Percentiles rank a stretch among this genome's conserved stretches.
Evolutionary conservation across 2,329 filamentous ascomycete genomes (phyloP).

Genomic region (Cladosporium sp.): DNA sequence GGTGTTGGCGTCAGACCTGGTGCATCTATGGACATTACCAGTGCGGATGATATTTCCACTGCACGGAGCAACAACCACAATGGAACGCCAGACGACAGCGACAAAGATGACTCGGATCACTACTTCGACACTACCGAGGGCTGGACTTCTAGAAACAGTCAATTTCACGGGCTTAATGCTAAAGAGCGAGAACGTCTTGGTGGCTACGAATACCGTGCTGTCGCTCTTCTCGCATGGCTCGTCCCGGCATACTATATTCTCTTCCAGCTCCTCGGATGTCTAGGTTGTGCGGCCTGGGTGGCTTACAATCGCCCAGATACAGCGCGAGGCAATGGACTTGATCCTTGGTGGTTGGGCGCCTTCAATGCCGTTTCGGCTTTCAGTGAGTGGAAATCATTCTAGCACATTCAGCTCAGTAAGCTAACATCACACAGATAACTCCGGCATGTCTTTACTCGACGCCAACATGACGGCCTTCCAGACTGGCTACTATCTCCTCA

Average conservation of each 20-base stretch:
- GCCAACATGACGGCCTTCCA: constrained; percentile 66
- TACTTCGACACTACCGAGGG: constrained; percentile 27
- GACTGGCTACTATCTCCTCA: constrained; percentile 46
- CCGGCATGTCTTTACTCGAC: constrained; percentile 69
- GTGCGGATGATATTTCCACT: background rate
- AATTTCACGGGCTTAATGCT: constrained; percentile 56
- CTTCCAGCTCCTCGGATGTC: constrained; percentile 61
- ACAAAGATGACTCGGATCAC: constrained; percentile 8
- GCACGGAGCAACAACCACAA: background rate
- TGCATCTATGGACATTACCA: constrained; percentile 29
- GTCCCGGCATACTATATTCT: constrained; percentile 63
- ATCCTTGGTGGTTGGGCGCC: constrained; percentile 68
- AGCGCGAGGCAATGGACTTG: constrained; percentile 58
- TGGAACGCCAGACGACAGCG: too few relatives aligned
- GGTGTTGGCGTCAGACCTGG: background rate
- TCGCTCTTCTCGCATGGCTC: constrained; percentile 60
- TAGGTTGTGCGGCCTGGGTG: constrained; percentile 66
- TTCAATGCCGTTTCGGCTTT: constrained; percentile 70
- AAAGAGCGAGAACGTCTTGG: constrained; percentile 61
- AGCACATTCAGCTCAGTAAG: background rate
- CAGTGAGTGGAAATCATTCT: constrained; percentile 44
- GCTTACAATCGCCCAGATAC: constrained; percentile 53
- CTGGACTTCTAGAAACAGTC: constrained; percentile 51
- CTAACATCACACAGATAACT: constrained; percentile 47
- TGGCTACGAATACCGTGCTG: constrained; percentile 65